Evolutionary conservation across 2,329 filamentous ascomycete genomes (phyloP), one percentile per base, ranked within the genome.

Genomic region (Aspergillus flavus): DNA sequence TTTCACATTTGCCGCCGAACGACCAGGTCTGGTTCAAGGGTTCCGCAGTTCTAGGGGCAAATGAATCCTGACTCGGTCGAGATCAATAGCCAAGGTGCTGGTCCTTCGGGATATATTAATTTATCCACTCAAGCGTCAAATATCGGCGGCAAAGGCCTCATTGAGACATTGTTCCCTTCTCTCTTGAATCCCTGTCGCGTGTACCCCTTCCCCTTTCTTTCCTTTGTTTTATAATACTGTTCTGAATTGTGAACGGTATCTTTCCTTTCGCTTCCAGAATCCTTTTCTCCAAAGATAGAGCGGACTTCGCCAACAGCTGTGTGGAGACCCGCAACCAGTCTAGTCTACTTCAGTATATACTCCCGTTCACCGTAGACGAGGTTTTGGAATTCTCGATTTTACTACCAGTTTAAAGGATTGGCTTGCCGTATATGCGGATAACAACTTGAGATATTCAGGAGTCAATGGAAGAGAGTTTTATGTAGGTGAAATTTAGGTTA

Each of bases 1-100:
- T 52, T 52, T 52, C 48, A 52, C 28, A 23, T 52, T 46, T 52
- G 48, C 48, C 48, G 48, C 48, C 28, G 48, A 52, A 52, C 19
- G 26, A 28, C 26, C 11, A 26, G 43, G 23, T 52, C 26, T 32
- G 16, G 48, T 19, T 52, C 32, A 52, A 52, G 28, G 28, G 16
- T 52, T 32, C 16, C n/a, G 32, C 19, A 52, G 26, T 26, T 52
- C 14, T 28, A 28, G 48, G 48, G 11, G 26, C 48, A n/a, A 32
- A 12, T 52, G 48, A 52, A 26, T 52, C 48, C 12, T 52, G 26
- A 52, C 48, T 52, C 26, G 23, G 28, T 32, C 23, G 43, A 16
- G 48, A 52, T 32, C 16, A 52, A 52, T 52, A 52, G 48, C 28
- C 23, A 26, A 52, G 11, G 26, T 32, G 19, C 16, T 41, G 7